Base-by-base conservation (phyloP, 306 rosid species). In the Potentilla sterilis region DNA sequence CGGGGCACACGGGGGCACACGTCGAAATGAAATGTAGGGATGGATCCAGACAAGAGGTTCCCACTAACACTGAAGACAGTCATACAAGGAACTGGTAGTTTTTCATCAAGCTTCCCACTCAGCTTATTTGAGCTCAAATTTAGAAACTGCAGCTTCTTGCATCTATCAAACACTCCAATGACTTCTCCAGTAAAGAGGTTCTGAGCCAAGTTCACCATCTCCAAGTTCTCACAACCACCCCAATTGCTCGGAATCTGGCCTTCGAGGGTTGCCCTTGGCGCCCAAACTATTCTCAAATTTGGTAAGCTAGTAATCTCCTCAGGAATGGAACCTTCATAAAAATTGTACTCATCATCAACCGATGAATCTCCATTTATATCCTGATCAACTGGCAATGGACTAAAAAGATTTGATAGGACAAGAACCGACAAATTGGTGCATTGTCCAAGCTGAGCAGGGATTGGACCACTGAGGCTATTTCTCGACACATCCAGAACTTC, bases 401-500 rank as follows among this genome's bases (percentile, higher is more conserved):
- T 34, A 19, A 73, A 73, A 66, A 70, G 70, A 75, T 34, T 63
- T 3, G 86, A 78, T 24, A 82, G 83, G 67, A 82, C 82, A 70
- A 82, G 32, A 55, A 82, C 75, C 0, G 86, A 78, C 69, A 82
- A 63, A 52, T 78, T 69, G 28, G 44, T 19, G 47, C 86, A 78
- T 21, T 66, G 65, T 24, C 77, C 80, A 6, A 82, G 86, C 76
- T 82, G 78, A 75, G 74, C 3, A 1, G 83, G 80, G 70, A 82
- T 75, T 52, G 62, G 67, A 28, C 83, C 86, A 1, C 80, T 69
- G 37, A 82, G 86, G 65, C 77, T 82, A 47, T 82, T 82, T 57
- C 80, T 51, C 32, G 86, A 78, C 73, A 82, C 83, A 70, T 82
- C 86, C 21, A 82, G 75, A 82, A 75, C 80, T 19, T 82, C 83